phyloP scores from a whole-genome alignment of 495 filamentous ascomycete species.

The Tuber indicum region DNA sequence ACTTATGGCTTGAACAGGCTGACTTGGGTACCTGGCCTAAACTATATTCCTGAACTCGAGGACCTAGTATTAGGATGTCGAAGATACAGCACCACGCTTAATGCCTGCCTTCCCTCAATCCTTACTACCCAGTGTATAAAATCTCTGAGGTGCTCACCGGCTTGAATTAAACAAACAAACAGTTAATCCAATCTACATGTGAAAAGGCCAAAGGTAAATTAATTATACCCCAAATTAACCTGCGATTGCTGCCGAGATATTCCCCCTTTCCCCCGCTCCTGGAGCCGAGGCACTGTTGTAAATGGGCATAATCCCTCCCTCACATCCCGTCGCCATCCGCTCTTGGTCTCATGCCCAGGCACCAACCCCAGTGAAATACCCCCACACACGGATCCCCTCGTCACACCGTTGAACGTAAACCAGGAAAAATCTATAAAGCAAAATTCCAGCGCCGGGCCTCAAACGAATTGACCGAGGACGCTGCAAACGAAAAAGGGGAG shows the following conservation, averaged over 20 bases:
- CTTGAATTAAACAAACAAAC: not conserved
- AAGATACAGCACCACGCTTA: not conserved
- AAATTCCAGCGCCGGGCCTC: not conserved
- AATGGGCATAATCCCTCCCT: not conserved
- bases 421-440: not conserved
- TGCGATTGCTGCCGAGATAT: not conserved
- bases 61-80: not conserved
- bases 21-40: not conserved
- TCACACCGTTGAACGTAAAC: not conserved
- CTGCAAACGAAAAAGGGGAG: not conserved
- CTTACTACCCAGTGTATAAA: not conserved
- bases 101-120: not conserved
- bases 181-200: not conserved
- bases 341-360: not conserved
- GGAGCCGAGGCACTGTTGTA: not conserved
- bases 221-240: not conserved
- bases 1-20: not conserved
- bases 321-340: not conserved
- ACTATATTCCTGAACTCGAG: not conserved
- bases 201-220: not conserved
- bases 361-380: not conserved
- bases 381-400: not conserved
- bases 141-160: not conserved
- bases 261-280: not conserved
- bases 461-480: not conserved